Evolutionary conservation across 495 filamentous ascomycete species (phyloP).

Genomic region (Aspergillus affinis): DNA sequence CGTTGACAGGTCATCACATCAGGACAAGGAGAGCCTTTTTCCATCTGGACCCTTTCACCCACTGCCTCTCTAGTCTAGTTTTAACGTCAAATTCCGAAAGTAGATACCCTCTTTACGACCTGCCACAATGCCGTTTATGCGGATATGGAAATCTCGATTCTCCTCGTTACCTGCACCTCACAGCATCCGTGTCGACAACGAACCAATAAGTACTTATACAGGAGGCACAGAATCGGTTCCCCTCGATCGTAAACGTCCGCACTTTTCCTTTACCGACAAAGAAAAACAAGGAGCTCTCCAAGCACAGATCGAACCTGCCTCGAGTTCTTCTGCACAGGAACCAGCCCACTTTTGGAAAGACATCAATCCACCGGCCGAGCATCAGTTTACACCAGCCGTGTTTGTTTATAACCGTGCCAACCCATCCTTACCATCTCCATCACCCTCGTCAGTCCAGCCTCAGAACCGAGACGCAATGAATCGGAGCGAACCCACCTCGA

Average conservation of each 20-base stretch:
- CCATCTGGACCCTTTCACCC: neutral
- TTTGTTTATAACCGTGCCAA: neutral
- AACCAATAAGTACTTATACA: neutral
- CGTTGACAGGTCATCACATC: neutral
- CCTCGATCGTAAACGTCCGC: neutral
- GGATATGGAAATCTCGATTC: neutral
- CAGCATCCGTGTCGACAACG: neutral
- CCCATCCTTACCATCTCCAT: neutral
- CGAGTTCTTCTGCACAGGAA: slow-evolving; percentile 3
- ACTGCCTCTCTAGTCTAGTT: neutral
- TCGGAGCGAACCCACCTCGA: neutral
- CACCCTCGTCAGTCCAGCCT: neutral
- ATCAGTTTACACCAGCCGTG: neutral
- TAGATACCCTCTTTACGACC: neutral
- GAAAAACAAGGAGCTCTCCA: neutral
- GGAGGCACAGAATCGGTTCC: neutral
- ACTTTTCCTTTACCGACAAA: neutral
- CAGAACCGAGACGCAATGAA: slow-evolving; percentile 7
- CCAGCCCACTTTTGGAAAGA: slow-evolving; percentile 17
- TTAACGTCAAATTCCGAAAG: neutral
- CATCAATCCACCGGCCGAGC: slow-evolving; percentile 17
- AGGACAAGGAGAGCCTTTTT: neutral
- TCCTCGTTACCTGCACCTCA: slow-evolving; percentile 1
- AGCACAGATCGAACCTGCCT: slow-evolving; percentile 5
- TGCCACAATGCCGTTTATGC: slow-evolving; percentile 5